Percentiles rank a stretch among this genome's conserved stretches.
These are phyloP conservation scores for Stephanodiscus minutulus DNA, from an alignment of 108 stramenopile species.

Conservation along the genomic window DNA sequence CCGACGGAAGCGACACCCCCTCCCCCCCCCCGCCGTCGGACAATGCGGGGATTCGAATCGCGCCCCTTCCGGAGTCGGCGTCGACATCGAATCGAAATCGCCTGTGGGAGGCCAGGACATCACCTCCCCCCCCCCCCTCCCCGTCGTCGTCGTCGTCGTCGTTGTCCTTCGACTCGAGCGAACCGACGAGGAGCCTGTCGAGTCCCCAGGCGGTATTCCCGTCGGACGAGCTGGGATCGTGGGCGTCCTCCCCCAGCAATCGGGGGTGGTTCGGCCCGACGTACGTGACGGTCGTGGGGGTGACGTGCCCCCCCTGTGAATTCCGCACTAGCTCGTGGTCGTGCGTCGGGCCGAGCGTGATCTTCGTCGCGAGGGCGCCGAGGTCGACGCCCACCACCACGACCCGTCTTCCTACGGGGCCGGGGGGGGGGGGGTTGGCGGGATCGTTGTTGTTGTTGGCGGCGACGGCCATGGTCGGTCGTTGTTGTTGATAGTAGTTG, in stretches of 20 bases:
- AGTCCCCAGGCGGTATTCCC: slow-evolving; percentile 43
- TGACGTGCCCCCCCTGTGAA: slow-evolving; percentile 50
- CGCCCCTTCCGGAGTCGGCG: neutral
- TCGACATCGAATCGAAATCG: slow-evolving; percentile 19
- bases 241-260: slow-evolving; percentile 44
- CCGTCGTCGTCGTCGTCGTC: neutral
- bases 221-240: slow-evolving; percentile 9
- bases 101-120: slow-evolving; percentile 28
- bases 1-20: slow-evolving; percentile 14
- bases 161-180: neutral
- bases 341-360: slow-evolving; percentile 10
- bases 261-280: slow-evolving; percentile 22
- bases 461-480: too few relatives aligned
- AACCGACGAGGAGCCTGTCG: slow-evolving; percentile 43
- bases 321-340: slow-evolving; percentile 57
- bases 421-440: too few relatives aligned
- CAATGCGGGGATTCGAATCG: neutral
- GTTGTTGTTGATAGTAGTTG: too few relatives aligned
- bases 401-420: too few relatives aligned
- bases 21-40: too few relatives aligned
- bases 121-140: slow-evolving; percentile 12
- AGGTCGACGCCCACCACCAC: slow-evolving; percentile 52
- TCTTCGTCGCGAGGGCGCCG: slow-evolving; percentile 55
- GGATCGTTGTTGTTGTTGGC: too few relatives aligned
- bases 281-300: slow-evolving; percentile 50